Evolutionary conservation across 176 grass and related monocot genomes (phyloP).

Genomic region (Oryza punctata): DNA sequence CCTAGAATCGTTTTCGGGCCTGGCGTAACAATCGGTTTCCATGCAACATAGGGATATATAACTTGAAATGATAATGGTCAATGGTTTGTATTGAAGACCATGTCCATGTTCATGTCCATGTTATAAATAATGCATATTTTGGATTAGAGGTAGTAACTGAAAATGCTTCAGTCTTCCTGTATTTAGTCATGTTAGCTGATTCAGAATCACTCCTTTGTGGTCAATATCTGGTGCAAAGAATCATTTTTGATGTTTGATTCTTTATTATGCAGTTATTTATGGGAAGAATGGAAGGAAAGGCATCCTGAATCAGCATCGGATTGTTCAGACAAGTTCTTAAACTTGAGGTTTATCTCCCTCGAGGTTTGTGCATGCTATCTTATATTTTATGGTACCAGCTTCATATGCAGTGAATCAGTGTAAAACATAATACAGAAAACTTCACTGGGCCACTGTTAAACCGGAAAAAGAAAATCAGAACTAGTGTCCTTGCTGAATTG

Average conservation of each 20-base stretch:
- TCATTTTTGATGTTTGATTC: constrained; percentile 24
- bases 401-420: constrained; percentile 3
- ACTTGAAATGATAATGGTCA: neutral
- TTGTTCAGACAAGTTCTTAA: constrained; percentile 70
- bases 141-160: neutral
- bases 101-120: neutral
- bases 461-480: neutral
- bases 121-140: constrained; percentile 14
- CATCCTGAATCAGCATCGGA: constrained; percentile 63
- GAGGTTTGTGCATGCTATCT: constrained; percentile 62
- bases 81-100: neutral
- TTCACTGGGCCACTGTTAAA: neutral
- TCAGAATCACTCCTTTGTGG: neutral
- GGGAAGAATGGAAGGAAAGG: constrained; percentile 98
- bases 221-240: constrained; percentile 19
- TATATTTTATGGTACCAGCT: constrained; percentile 1
- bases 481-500: neutral
- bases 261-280: constrained; percentile 76
- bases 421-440: neutral
- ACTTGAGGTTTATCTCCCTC: constrained; percentile 92
- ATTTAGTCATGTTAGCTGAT: constrained; percentile 16
- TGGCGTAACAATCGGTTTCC: neutral
- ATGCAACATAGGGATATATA: neutral
- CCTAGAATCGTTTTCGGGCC: no score
- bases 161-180: neutral